A percentile compares a stretch with the other conserved stretches of the same genome.
These are phyloP conservation scores for Arthrobotrys musiformis DNA, from an alignment of 2,329 filamentous ascomycete species.

Conservation along the genomic window DNA sequence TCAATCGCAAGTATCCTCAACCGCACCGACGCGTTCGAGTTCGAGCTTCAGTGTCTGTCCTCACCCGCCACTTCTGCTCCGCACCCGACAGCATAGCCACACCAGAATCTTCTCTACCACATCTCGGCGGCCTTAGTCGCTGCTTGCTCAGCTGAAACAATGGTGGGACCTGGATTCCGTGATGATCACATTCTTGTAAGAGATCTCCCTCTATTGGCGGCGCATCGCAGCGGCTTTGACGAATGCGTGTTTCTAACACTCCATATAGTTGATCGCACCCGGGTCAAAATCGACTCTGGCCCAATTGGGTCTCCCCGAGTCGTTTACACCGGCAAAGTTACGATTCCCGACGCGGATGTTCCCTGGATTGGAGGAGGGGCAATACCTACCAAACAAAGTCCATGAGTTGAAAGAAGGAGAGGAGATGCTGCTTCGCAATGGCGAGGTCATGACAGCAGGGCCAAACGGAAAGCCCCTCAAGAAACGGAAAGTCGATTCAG, in stretches of 20 bases:
- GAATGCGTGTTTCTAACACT: slow-evolving; percentile 6
- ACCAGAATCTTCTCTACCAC: neutral
- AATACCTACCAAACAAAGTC: slow-evolving; percentile 84
- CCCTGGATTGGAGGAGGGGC: slow-evolving; percentile 76
- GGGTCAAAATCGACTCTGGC: slow-evolving; percentile 91
- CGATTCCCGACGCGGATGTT: slow-evolving; percentile 96
- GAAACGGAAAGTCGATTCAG: slow-evolving; percentile 45
- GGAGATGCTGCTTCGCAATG: slow-evolving; percentile 55
- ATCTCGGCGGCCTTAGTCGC: neutral
- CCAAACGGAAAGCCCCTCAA: slow-evolving; percentile 48
- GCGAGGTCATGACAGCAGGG: slow-evolving; percentile 37
- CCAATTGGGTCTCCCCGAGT: slow-evolving; percentile 87
- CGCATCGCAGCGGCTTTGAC: too few relatives aligned
- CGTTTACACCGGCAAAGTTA: slow-evolving; percentile 87
- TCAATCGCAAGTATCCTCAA: slow-evolving; percentile 2
- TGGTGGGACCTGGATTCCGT: slow-evolving; percentile 56
- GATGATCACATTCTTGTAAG: slow-evolving; percentile 60
- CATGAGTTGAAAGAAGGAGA: slow-evolving; percentile 72
- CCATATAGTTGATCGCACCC: slow-evolving; percentile 73
- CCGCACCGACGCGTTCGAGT: slow-evolving; percentile 37
- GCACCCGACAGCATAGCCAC: neutral
- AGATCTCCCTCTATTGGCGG: neutral
- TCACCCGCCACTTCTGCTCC: neutral
- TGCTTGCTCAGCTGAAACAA: neutral
- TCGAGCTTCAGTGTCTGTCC: slow-evolving; percentile 13